Evolutionary conservation across 2,329 filamentous ascomycete genomes (phyloP).

Genomic region (Microdochium paspali): DNA sequence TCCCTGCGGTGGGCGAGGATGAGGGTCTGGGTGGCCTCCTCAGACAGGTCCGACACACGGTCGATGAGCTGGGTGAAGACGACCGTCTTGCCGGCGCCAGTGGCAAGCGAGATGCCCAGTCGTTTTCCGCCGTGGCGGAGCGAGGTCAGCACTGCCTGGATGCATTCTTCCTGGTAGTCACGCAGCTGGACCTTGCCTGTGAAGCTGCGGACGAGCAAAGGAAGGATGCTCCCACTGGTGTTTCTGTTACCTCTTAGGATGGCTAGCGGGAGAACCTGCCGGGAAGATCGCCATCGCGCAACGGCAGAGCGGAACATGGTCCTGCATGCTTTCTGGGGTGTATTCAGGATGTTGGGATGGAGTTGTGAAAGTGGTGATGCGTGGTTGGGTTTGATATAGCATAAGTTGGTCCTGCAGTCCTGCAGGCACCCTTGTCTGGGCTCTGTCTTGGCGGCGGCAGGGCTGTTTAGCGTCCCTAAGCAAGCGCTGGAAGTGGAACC

Average conservation of each 20-base stretch:
- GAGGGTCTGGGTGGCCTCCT: conserved; percentile 63
- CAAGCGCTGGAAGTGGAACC: neutral
- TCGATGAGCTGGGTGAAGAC: conserved; percentile 95
- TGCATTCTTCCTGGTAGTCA: conserved; percentile 86
- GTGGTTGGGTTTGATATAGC: neutral
- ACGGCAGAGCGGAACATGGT: neutral
- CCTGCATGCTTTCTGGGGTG: neutral
- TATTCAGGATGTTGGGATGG: neutral
- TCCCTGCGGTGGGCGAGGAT: conserved; percentile 90
- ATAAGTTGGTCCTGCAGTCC: neutral
- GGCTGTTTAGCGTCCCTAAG: no score
- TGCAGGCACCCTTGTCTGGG: no score
- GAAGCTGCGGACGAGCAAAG: neutral
- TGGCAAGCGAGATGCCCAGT: conserved; percentile 77
- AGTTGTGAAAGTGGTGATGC: neutral
- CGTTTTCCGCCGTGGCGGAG: conserved; percentile 65
- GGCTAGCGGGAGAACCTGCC: neutral
- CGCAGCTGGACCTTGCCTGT: conserved; percentile 48
- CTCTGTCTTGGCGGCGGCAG: no score
- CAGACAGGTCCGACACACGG: conserved; percentile 49
- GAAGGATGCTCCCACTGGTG: neutral
- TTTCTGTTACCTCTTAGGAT: neutral
- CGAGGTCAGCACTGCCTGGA: conserved; percentile 66
- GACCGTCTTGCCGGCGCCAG: conserved; percentile 85
- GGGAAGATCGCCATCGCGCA: neutral